Base-by-base conservation (phyloP, 2,329 filamentous ascomycete genomes). In the Penicillium sp. region DNA sequence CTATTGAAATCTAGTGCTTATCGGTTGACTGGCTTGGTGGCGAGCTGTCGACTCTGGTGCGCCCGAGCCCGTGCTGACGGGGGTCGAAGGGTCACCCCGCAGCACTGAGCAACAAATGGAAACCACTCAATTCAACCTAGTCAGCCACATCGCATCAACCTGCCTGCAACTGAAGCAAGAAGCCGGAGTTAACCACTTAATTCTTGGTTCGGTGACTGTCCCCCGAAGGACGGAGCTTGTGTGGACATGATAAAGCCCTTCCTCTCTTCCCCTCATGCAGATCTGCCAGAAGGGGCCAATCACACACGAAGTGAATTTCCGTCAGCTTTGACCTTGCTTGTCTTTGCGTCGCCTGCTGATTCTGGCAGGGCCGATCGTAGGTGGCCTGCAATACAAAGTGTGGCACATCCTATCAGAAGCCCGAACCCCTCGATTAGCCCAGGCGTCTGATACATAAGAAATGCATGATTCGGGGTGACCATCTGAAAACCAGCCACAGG, bases 371-470 rank as follows among this genome's bases (percentile, higher is more conserved):
- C 40, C 44, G 27, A 56, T 58, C 52, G 33, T 18, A 58, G 40
- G 46, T 50, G 45, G 45, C 23, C 35, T 29, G 33, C 47, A 50
- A 20, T 22, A 31, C 18, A 27, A 43, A 25, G 26, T 44, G 18
- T 33, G 7, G n/a, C 42, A 15, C 33, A 23, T 8, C 59, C 63
- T 64, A 65, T 62, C 51, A 62, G 46, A 56, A 23, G 14, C 12
- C 22, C n/a, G 29, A 12, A 37, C 25, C 9, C 29, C 40, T 37
- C 44, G 41, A 42, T 45, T 11, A 29, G 25, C 35, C 48, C 43
- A 43, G 54, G 46, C 55, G 54, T 55, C 55, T 56, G 61, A 61
- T 65, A 61, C 61, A 64, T 64, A 56, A 22, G 27, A 56, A 57
- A 53, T 50, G 55, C 45, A 56, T 55, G 42, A 49, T 44, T 51